Base-by-base conservation (phyloP, 441 rosid genomes). In the Brassica balearica region DNA sequence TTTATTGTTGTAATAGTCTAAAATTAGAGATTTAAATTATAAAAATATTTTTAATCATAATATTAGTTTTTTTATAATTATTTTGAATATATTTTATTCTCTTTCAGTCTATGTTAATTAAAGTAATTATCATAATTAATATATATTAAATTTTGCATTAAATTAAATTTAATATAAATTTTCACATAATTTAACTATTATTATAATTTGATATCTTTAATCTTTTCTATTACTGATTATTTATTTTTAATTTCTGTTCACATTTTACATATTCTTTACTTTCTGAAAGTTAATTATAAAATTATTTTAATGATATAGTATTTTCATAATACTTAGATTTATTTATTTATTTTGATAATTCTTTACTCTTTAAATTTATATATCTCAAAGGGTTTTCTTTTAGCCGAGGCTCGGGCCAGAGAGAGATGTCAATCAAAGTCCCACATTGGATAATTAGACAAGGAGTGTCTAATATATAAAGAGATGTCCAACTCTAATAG, bases 331-430 rank as follows among this genome's bases (percentile, higher is more conserved):
- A 34, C 9, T 8, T 38, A 38, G 3, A 38, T 38, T 38, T 38
- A 38, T 38, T 36, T 36, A 29, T 29, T 34, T 34, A 34, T 34
- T 34, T 7, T 34, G 41, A 34, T 34, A 34, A 34, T 34, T 34
- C 34, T 34, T 34, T 34, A 34, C 5, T 29, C 34, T 29, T 25
- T 25, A 25, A 25, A 25, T 87, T 66, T 87, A 88, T 71, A 77
- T 86, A 22, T 88, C 89, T 20, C 60, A 84, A 5, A 88, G 46
- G 85, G 89, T 68, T 83, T 83, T 66, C 86, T 83, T 19, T 84
- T 84, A 2, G 82, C 70, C 15, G 72, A 69, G 10, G 46, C 69
- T 68, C 88, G n/a, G n/a, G n/a, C n/a, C n/a, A n/a, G n/a, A n/a
- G n/a, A n/a, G n/a, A n/a, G n/a, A n/a, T n/a, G n/a, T n/a, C n/a